phyloP scores from a whole-genome alignment of 2,329 filamentous ascomycete species.

The Colletotrichum navitas region DNA sequence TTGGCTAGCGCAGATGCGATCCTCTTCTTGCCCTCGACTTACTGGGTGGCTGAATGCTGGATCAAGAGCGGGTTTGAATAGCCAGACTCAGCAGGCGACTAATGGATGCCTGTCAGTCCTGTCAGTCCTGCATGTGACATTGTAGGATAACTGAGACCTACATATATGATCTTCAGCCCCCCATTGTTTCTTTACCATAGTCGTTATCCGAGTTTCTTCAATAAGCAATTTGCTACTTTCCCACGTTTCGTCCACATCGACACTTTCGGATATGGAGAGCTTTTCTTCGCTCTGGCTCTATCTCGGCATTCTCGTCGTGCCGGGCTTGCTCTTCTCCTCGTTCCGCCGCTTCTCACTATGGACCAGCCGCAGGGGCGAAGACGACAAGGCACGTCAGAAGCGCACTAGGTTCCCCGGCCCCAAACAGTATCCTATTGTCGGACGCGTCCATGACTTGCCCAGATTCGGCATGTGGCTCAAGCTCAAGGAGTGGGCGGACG shows the following conservation, averaged over 20 bases:
- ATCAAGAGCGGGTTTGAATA: too few species aligned
- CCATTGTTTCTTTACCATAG: neutral
- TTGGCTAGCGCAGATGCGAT: neutral
- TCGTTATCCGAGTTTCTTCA: neutral
- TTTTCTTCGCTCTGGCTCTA: constrained; percentile 57
- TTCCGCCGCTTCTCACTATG: constrained; percentile 55
- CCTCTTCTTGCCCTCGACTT: neutral
- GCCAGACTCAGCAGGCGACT: neutral
- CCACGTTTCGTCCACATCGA: too few species aligned
- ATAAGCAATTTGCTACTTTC: too few species aligned
- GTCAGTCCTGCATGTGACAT: neutral
- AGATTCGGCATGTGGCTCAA: constrained; percentile 63
- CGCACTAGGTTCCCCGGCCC: constrained; percentile 58
- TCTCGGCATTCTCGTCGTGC: constrained; percentile 55
- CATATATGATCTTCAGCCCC: neutral
- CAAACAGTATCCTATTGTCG: constrained; percentile 61
- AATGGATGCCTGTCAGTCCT: neutral
- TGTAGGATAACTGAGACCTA: neutral
- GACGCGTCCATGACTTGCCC: constrained; percentile 62
- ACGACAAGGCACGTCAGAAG: constrained; percentile 43
- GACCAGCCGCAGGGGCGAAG: constrained; percentile 31
- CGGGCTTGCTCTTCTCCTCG: constrained; percentile 58
- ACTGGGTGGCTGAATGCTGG: neutral
- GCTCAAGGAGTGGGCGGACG: constrained; percentile 62
- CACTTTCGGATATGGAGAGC: constrained; percentile 51